Evolutionary conservation across 176 grass and related monocot genomes (phyloP), one percentile per base, ranked within the genome.

Genomic region (Triticum urartu): DNA sequence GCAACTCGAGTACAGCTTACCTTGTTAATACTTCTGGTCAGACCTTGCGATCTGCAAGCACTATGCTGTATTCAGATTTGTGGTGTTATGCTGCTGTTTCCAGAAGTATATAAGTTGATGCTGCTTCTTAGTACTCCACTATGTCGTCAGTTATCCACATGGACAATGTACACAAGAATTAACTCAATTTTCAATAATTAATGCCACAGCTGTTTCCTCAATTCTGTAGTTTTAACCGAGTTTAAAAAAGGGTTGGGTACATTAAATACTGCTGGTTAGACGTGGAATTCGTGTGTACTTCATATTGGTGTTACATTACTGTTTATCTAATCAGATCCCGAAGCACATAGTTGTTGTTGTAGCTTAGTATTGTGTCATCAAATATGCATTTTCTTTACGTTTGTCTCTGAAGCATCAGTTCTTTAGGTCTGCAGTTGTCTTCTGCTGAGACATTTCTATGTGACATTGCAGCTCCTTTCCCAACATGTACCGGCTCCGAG

Each of bases 401-500:
- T 45, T 73, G 9, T 38, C 11, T 43, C 70, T 14, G 70, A 72
- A 72, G 38, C 22, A 25, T 24, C 70, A 15, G 39, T 45, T 14
- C 39, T 73, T 45, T 25, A 45, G n/a, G 38, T 73, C 1, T 73
- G 38, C 69, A 14, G 21, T 25, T 25, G 0, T 73, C 39, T 73
- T 73, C 11, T 15, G 24, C n/a, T 73, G 11, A 25, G 38, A 73
- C 11, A 73, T 73, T 73, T 47, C n/a, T 73, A 73, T 47, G n/a
- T 73, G 70, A 26, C n/a, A 73, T 26, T 47, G n/a, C 5, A 73
- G 70, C 70, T 73, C 70, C 70, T 73, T 73, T 47, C 38, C 39
- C 70, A 73, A 73, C n/a, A 73, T 11, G 70, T 72, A 45, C 24
- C 36, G 70, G 11, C 39, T 43, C n/a, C 5, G 70, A 47, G n/a